Base-by-base conservation (phyloP, 306 rosid species). In the Gynostemma pentaphyllum region DNA sequence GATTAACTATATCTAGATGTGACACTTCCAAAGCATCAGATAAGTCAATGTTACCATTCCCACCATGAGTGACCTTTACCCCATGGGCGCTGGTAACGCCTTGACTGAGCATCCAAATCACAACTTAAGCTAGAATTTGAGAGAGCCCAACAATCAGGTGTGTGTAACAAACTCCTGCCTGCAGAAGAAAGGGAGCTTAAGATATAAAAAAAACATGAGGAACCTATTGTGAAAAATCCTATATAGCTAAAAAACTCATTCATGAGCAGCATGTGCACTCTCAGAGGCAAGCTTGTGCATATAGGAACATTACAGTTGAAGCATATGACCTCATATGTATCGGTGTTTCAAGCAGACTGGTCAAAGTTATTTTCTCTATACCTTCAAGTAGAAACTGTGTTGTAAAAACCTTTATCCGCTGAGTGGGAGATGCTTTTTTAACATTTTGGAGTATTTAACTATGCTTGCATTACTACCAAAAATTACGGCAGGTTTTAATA, bases 91-190 rank as follows among this genome's bases (percentile, higher is more conserved):
- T 61, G 49, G 70, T 53, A 73, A 69, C 68, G 42, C 71, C 70
- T 34, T 24, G 50, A 41, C 50, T 14, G 50, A 61, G 36, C 13
- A 40, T 24, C 49, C 22, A 24, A 61, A 49, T 61, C 68, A 70
- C 52, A 75, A 57, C 64, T 34, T 64, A 74, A 52, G 53, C 56
- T 5, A 53, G 53, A 62, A 49, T 61, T 56, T 50, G 19, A 57
- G 63, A 36, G 45, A 22, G 66, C 69, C 36, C 50, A 61, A 61
- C 4, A 24, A 40, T 40, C 37, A 61, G 22, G 36, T 45, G 62
- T 68, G 45, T 16, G 56, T 42, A 42, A 63, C 24, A 19, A 53
- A 55, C 69, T 32, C 82, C 90, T 82, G 95, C 82, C 76, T 61
- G 61, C 50, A 47, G 27, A 69, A 51, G 30, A 67, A 51, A 55